Evolutionary conservation across 495 filamentous ascomycete genomes (phyloP).

Genomic region (Cenococcum geophilum): DNA sequence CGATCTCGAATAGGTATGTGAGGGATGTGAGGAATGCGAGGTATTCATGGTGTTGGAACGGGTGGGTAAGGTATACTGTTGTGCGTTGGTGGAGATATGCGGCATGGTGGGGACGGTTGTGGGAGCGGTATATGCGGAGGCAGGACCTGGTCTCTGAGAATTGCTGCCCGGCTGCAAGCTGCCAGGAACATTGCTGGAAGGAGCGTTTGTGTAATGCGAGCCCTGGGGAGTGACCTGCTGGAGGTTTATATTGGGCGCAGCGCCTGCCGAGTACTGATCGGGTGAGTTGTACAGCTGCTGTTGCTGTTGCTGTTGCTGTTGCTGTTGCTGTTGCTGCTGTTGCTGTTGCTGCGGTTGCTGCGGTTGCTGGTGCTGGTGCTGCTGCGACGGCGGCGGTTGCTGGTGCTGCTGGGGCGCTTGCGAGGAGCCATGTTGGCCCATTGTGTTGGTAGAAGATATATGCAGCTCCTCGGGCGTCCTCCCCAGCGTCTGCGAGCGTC

Average conservation of each 20-base stretch:
- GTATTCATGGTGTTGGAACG: slow-evolving; percentile 62
- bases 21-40: slow-evolving; percentile 54
- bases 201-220: slow-evolving; percentile 48
- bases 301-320: slow-evolving; percentile 45
- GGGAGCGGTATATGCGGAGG: slow-evolving; percentile 66
- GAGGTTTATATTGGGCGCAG: slow-evolving; percentile 57
- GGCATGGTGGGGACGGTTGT: slow-evolving; percentile 64
- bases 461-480: slow-evolving; percentile 71
- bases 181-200: slow-evolving; percentile 51
- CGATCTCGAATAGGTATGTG: slow-evolving; percentile 71
- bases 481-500: slow-evolving; percentile 47
- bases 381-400: slow-evolving; percentile 44
- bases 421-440: slow-evolving; percentile 35
- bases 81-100: slow-evolving; percentile 50
- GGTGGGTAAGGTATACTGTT: slow-evolving; percentile 59
- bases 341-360: slow-evolving; percentile 49
- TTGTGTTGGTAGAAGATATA: slow-evolving; percentile 51
- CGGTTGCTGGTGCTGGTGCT: slow-evolving; percentile 32
- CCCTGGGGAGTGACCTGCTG: slow-evolving; percentile 58
- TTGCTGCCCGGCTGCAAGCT: slow-evolving; percentile 60
- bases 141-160: slow-evolving; percentile 54
- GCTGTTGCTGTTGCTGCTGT: slow-evolving; percentile 27
- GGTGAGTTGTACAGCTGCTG: slow-evolving; percentile 48
- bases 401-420: slow-evolving; percentile 33
- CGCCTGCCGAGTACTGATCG: slow-evolving; percentile 46